Evolutionary conservation across 1,284 basidiomycete genomes (phyloP).

Genomic region (Psilocybe mexicana): DNA sequence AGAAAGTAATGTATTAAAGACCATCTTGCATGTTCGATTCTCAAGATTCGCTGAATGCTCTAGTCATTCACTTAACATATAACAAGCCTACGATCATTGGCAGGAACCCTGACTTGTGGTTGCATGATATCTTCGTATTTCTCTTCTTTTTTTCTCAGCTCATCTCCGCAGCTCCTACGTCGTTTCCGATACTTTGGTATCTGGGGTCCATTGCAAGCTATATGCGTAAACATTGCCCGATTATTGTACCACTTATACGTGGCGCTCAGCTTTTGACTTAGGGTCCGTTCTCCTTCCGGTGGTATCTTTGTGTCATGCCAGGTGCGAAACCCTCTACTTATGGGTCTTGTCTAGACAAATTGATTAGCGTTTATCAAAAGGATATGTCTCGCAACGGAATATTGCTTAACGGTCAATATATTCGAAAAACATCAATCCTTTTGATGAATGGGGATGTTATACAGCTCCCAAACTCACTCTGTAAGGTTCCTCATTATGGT

Average conservation of each 20-base stretch:
- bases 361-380: slow-evolving; percentile 34
- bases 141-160: not conserved
- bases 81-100: slow-evolving; percentile 68
- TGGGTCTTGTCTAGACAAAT: not conserved
- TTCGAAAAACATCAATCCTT: slow-evolving; percentile 64
- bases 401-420: slow-evolving; percentile 65
- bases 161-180: slow-evolving; percentile 40
- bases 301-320: slow-evolving; percentile 77
- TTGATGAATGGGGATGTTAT: slow-evolving; percentile 75
- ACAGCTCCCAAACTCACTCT: slow-evolving; percentile 63
- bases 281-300: slow-evolving; percentile 68
- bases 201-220: slow-evolving; percentile 73
- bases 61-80: slow-evolving; percentile 58
- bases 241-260: not conserved
- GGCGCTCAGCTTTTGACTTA: slow-evolving; percentile 23
- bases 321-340: slow-evolving; percentile 34
- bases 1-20: slow-evolving; percentile 50
- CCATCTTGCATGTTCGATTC: not conserved
- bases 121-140: slow-evolving; percentile 3
- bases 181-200: slow-evolving; percentile 52
- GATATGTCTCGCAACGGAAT: slow-evolving; percentile 82
- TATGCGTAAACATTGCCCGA: slow-evolving; percentile 53
- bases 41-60: not conserved
- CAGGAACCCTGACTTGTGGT: slow-evolving; percentile 60
- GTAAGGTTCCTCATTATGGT: slow-evolving; percentile 25